phyloP scores from a whole-genome alignment of 805 yeast species.

The Metschnikowia kofuensis region DNA sequence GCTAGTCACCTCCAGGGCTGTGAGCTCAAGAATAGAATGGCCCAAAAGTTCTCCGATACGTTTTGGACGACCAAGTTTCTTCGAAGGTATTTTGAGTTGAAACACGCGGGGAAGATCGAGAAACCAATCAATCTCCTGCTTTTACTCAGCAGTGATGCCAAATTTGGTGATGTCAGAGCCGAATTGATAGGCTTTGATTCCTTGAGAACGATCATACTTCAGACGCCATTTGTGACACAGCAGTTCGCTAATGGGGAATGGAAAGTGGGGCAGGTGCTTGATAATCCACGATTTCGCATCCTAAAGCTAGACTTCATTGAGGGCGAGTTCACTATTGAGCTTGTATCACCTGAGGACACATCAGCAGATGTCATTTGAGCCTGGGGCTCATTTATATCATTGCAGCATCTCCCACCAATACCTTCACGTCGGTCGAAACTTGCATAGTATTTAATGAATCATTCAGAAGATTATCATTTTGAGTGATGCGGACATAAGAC shows the following conservation, averaged over 20 bases:
- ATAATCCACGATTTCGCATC: constrained; percentile 19
- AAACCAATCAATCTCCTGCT: constrained; percentile 24
- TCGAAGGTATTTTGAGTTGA: constrained; percentile 24
- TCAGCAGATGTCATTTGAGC: neutral
- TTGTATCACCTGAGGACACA: constrained; percentile 4
- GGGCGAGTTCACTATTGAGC: constrained; percentile 24
- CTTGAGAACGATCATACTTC: constrained; percentile 22
- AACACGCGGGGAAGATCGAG: constrained; percentile 14
- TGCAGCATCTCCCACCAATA: too few relatives aligned
- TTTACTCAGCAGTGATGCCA: constrained; percentile 24
- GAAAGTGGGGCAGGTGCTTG: constrained; percentile 23
- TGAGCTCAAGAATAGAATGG: constrained; percentile 36
- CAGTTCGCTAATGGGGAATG: constrained; percentile 21
- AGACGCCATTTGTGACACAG: constrained; percentile 18
- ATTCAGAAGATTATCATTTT: too few relatives aligned
- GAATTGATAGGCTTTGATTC: constrained; percentile 26
- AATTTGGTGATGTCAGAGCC: constrained; percentile 26
- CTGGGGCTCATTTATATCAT: neutral
- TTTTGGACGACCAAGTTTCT: constrained; percentile 41
- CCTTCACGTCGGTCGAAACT: too few relatives aligned
- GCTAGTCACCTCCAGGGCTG: constrained; percentile 44
- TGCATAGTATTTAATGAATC: too few relatives aligned
- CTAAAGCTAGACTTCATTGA: constrained; percentile 34
- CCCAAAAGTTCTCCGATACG: constrained; percentile 24
- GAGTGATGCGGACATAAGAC: too few relatives aligned